These are phyloP conservation scores for Sphaerulina populicola DNA, from an alignment of 2,329 filamentous ascomycete genomes.

Conservation along the genomic window DNA sequence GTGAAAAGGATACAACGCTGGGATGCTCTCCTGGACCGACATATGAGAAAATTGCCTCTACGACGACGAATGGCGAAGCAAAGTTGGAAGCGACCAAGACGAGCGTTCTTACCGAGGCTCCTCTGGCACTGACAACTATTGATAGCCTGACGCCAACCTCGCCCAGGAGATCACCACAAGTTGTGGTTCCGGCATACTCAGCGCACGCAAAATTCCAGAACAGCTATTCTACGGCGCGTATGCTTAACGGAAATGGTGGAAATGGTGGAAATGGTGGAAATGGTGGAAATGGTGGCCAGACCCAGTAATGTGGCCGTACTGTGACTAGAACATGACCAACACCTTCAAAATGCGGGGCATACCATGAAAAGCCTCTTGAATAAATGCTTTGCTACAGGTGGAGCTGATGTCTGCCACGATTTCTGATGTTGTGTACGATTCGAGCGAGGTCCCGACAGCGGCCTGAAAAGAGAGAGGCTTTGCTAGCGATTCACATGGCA, in stretches of 20 bases:
- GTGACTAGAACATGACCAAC: background rate
- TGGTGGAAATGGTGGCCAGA: background rate
- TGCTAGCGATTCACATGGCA: no score
- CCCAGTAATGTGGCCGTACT: background rate
- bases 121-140: conserved; percentile 3
- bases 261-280: background rate
- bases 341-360: background rate
- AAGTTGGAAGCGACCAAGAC: background rate
- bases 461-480: no score
- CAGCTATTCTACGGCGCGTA: background rate
- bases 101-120: background rate
- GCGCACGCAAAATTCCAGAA: background rate
- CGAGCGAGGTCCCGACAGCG: no score
- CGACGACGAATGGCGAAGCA: background rate
- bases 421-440: no score
- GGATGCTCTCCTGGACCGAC: conserved; percentile 1
- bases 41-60: background rate
- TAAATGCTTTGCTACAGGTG: background rate
- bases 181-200: conserved; percentile 5
- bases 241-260: background rate
- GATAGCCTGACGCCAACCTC: conserved; percentile 9
- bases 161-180: conserved; percentile 9
- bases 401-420: background rate
- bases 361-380: background rate
- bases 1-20: background rate